Evolutionary conservation across 2,329 filamentous ascomycete species (phyloP), one percentile per base, ranked within the genome.

Genomic region (Penicillium glabrum): DNA sequence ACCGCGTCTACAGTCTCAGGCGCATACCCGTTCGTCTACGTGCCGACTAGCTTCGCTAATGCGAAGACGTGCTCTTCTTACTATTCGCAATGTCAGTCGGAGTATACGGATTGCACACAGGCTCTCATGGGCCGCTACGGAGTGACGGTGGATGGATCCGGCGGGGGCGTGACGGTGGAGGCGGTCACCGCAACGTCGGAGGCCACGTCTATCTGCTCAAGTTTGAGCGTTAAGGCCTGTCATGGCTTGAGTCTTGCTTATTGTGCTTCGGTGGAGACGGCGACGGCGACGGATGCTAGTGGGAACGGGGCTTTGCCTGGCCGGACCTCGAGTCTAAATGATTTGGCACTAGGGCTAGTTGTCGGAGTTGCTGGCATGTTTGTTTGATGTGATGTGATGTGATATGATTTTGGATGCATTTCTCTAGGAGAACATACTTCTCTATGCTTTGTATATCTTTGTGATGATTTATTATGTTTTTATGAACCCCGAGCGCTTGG

Each of bases 31-130:
- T 84, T 83, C 60, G 68, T 81, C 51, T 76, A 75, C 62, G 80
- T 84, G 51, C 79, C 82, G 16, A 84, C 82, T 2, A 78, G 78
- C 56, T 84, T 84, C 67, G 68, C 72, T 29, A 79, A 83, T 57
- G 77, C 79, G 58, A 77, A 74, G 51, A 74, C 76, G 39, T 85
- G 82, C 69, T 80, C 80, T 27, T 79, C 79, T 47, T 82, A 82
- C 69, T 84, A 82, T 71, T 79, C 79, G 33, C 72, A 73, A 54
- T 84, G 82, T 58, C 76, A 82, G 65, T 75, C 71, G 41, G 77
- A 82, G 53, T 81, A 75, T 53, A 67, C 74, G 8, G 70, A 67
- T 26, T 81, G 79, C 61, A 74, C 77, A 8, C 70, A 69, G 5
- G 68, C 76, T 29, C 72, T 84, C 57, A 80, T 78, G 26, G 79